A percentile compares a stretch with the other conserved stretches of the same genome.
Evolutionary conservation across 139 green algal species (phyloP).

Genomic region (Desmodesmus armatus): DNA sequence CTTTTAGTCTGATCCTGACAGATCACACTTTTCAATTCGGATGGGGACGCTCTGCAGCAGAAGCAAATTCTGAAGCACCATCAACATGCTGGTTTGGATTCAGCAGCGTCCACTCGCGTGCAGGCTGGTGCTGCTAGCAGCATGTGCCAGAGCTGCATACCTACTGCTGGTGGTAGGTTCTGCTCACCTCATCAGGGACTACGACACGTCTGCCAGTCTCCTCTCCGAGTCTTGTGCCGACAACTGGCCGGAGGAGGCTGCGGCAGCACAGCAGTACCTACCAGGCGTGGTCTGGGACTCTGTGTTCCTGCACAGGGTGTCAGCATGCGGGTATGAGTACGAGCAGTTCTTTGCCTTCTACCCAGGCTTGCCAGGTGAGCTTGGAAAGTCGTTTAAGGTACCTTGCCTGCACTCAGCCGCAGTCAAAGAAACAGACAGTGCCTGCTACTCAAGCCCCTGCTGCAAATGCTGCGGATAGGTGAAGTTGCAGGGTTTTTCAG

Average conservation of each 20-base stretch:
- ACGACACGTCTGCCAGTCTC: constrained; percentile 69
- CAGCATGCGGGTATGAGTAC: constrained; percentile 87
- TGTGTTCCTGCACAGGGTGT: constrained; percentile 84
- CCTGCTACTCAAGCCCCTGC: too few species aligned
- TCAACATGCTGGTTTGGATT: too few species aligned
- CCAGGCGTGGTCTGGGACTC: constrained; percentile 83
- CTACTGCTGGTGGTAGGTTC: constrained; percentile 3
- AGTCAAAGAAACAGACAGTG: too few species aligned
- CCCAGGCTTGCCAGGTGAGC: constrained; percentile 76
- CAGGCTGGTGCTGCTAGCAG: constrained; percentile 27
- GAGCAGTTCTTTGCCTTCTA: constrained; percentile 96
- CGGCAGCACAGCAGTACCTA: neutral
- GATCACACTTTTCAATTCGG: too few species aligned
- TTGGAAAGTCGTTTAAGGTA: too few species aligned
- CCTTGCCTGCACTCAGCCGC: too few species aligned
- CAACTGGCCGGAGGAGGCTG: neutral
- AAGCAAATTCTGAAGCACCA: too few species aligned
- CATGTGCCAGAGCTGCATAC: constrained; percentile 6
- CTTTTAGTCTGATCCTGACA: too few species aligned
- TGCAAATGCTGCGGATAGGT: too few species aligned
- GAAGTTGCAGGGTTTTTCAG: too few species aligned
- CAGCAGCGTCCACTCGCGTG: too few species aligned
- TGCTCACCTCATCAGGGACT: constrained; percentile 53
- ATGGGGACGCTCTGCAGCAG: too few species aligned
- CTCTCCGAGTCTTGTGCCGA: neutral